A percentile compares a stretch with the other conserved stretches of the same genome.
Evolutionary conservation across 306 rosid genomes (phyloP).

Genomic region (Purshia tridentata): DNA sequence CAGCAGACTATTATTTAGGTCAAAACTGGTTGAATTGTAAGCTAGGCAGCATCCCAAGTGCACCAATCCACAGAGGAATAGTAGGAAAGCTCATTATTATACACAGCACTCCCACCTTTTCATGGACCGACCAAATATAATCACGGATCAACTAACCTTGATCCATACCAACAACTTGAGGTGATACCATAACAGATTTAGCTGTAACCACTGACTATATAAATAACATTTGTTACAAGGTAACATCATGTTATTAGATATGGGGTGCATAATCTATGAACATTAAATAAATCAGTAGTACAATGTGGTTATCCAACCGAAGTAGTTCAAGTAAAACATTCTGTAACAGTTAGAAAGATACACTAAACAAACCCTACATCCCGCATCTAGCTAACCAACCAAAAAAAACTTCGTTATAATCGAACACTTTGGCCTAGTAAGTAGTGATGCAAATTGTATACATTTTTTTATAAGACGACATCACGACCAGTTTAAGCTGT

Average conservation of each 20-base stretch:
- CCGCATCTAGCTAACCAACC: not conserved
- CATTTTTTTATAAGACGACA: too few relatives aligned
- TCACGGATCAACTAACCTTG: constrained; percentile 45
- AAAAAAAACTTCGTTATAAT: not conserved
- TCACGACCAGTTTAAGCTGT: too few relatives aligned
- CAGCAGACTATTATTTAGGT: constrained; percentile 5
- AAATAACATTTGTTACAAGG: not conserved
- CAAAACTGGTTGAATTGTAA: constrained; percentile 11
- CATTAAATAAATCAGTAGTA: not conserved
- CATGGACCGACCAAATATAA: constrained; percentile 30
- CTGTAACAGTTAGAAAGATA: not conserved
- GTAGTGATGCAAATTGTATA: too few relatives aligned
- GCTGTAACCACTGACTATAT: not conserved
- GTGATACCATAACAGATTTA: not conserved
- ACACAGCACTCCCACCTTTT: not conserved
- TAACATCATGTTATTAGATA: not conserved
- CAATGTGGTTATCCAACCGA: not conserved
- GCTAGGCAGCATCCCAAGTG: constrained; percentile 3
- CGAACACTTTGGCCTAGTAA: not conserved
- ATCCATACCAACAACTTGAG: constrained; percentile 25
- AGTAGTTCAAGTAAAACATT: not conserved
- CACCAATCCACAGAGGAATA: not conserved
- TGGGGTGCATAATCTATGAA: not conserved
- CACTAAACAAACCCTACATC: not conserved
- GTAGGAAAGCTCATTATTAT: not conserved